phyloP scores from a whole-genome alignment of 768 basidiomycete species.

The Sarcomyxa edulis region DNA sequence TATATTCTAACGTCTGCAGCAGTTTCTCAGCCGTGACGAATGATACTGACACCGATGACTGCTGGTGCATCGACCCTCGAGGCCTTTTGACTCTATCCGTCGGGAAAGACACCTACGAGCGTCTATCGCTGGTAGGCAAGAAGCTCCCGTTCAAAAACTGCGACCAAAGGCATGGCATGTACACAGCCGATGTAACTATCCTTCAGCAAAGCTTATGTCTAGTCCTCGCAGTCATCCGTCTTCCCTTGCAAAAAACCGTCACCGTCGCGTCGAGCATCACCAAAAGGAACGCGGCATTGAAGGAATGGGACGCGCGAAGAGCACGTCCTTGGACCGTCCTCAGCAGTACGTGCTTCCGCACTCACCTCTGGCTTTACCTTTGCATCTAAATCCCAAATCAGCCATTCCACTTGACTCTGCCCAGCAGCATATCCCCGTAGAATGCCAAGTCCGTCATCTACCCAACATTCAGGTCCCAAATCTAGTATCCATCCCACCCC shows the following conservation, averaged over 20 bases:
- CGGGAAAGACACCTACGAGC: constrained; percentile 53
- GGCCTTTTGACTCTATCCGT: constrained; percentile 54
- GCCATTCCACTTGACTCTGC: constrained; percentile 1
- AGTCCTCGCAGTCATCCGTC: constrained; percentile 37
- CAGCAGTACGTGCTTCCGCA: too few relatives aligned
- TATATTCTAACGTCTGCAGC: too few relatives aligned
- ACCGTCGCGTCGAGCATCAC: constrained; percentile 29
- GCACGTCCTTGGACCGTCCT: constrained; percentile 41
- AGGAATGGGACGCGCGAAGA: constrained; percentile 45
- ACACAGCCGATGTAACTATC: not conserved
- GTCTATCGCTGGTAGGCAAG: constrained; percentile 54
- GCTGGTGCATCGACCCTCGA: constrained; percentile 67
- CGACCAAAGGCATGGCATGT: constrained; percentile 44
- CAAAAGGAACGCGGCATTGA: constrained; percentile 35
- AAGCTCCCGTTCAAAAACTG: constrained; percentile 48
- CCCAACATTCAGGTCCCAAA: constrained; percentile 39
- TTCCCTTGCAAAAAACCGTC: constrained; percentile 36
- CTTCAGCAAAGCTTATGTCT: not conserved
- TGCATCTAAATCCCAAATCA: not conserved
- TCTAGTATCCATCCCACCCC: constrained; percentile 21
- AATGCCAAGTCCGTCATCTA: constrained; percentile 18
- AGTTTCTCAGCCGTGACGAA: too few relatives aligned
- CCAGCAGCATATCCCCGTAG: too few relatives aligned
- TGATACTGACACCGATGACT: constrained; percentile 52
- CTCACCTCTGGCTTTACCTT: too few relatives aligned